A percentile compares a stretch with the other conserved stretches of the same genome.
Conservation (phyloP, 768 basidiomycete species). For the Leccinum rimulosum region DNA sequence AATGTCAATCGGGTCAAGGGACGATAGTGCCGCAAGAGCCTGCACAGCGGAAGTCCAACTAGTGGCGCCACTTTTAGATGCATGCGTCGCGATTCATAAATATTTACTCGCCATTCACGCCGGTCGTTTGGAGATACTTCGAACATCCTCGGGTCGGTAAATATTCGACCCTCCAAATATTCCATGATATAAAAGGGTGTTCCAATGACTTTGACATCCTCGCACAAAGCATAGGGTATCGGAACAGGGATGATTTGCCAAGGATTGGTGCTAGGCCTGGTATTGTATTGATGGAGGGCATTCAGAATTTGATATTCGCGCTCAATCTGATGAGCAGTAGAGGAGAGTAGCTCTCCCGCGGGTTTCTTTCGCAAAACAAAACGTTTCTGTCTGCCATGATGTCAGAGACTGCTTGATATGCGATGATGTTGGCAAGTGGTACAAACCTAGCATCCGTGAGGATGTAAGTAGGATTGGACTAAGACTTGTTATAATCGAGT, state of each 20-base stretch:
- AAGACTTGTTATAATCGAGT: conserved; percentile 6
- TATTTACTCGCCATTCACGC: conserved; percentile 60
- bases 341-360: conserved; percentile 78
- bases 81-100: neutral
- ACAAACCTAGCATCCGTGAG: conserved; percentile 72
- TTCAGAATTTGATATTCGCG: conserved; percentile 83
- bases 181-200: conserved; percentile 98
- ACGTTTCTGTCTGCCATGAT: conserved; percentile 42
- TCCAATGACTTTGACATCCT: conserved; percentile 73
- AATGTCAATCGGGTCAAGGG: conserved; percentile 59
- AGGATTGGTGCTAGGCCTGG: conserved; percentile 44
- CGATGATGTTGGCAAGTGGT: neutral
- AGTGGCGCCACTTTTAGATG: neutral
- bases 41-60: conserved; percentile 80
- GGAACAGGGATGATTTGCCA: conserved; percentile 76
- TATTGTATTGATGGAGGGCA: conserved; percentile 76
- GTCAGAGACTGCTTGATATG: conserved; percentile 2
- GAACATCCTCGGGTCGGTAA: conserved; percentile 79
- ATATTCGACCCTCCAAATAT: conserved; percentile 91
- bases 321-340: conserved; percentile 94
- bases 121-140: conserved; percentile 61
- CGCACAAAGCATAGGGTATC: conserved; percentile 78
- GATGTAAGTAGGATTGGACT: conserved; percentile 98
- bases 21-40: conserved; percentile 65
- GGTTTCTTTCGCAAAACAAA: conserved; percentile 95